Evolutionary conservation across 108 stramenopile species (phyloP).

Genomic region (Fragilariopsis cylindrus): DNA sequence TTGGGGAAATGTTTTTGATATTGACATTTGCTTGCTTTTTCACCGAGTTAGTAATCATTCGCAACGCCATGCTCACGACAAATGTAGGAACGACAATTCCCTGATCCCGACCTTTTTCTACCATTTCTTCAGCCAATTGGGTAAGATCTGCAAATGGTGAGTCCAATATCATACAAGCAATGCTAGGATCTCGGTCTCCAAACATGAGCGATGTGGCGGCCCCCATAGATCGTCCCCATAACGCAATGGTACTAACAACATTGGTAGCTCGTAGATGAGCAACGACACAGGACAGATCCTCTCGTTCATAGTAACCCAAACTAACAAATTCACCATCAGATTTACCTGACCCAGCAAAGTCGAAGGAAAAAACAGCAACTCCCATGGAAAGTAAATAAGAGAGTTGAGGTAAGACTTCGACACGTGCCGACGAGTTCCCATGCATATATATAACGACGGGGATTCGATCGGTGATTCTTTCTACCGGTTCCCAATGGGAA

Average conservation of each 20-base stretch:
- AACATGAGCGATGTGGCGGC: conserved; percentile 98
- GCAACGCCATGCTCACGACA: conserved; percentile 74
- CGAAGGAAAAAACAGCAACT: conserved; percentile 94
- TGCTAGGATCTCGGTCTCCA: conserved; percentile 95
- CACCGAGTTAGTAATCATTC: conserved; percentile 85
- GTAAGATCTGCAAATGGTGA: conserved; percentile 94
- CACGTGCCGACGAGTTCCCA: conserved; percentile 87
- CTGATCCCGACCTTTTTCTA: conserved; percentile 92
- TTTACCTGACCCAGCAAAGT: conserved; percentile 97
- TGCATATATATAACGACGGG: conserved; percentile 93
- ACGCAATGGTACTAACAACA: conserved; percentile 90
- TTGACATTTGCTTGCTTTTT: conserved; percentile 92
- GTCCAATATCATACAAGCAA: conserved; percentile 97
- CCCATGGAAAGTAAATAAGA: conserved; percentile 90
- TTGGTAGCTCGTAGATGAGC: conserved; percentile 91
- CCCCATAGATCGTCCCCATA: conserved; percentile 99
- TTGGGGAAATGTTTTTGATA: conserved; percentile 86
- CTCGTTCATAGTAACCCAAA: conserved; percentile 96
- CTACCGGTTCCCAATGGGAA: conserved; percentile 96
- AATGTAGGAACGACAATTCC: conserved; percentile 82
- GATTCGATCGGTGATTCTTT: conserved; percentile 74
- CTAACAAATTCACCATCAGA: conserved; percentile 96
- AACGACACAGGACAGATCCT: conserved; percentile 92
- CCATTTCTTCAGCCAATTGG: conserved; percentile 95
- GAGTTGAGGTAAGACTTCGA: conserved; percentile 90